Base-by-base conservation (phyloP, 2,329 filamentous ascomycete genomes). In the Dactylellina drechsleri region DNA sequence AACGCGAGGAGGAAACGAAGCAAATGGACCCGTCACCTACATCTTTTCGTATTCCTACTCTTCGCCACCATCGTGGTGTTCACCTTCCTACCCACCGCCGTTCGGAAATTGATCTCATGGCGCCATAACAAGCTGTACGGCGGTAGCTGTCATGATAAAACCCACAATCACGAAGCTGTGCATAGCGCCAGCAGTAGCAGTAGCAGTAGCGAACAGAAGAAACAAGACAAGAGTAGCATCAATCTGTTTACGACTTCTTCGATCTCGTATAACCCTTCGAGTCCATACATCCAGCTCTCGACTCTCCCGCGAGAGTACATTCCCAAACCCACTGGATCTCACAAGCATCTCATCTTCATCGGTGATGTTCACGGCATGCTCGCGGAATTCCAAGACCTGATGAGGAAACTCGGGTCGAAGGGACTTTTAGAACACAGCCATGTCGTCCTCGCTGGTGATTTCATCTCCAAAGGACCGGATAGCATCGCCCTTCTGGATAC, bases 321-420 rank as follows among this genome's bases (percentile, higher is more conserved):
- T 15, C 71, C 71, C 18, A 68, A 59, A 13, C 52, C 52, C 1
- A 52, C 53, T 3, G 64, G 60, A 43, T 31, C 52, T 1, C 50
- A 83, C 20, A 87, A 86, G 64, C 85, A 93, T 16, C 83, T 99
- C 23, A 84, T 98, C 40, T 85, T 98, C 75, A 85, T 98, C 40
- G 94, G 95, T 65, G 95, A 99, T 83, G 92, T 98, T 13, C 94
- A 98, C 83, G 95, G 95, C 57, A 95, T 95, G 84, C 78, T 31
- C 54, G 23, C 23, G 4, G 72, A 76, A 28, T 76, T 76, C 16
- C 66, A 71, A 16, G 66, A 71, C 12, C 23, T 76, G 18, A 31
- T 76, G 26, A 57, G 58, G 41, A 71, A 57, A 41, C 49, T 70
- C 3, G 72, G 52, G 4, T 59, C 45, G 16, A 66, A 71, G 26